phyloP scores from a whole-genome alignment of 2,329 filamentous ascomycete species.

The Madurella mycetomatis region DNA sequence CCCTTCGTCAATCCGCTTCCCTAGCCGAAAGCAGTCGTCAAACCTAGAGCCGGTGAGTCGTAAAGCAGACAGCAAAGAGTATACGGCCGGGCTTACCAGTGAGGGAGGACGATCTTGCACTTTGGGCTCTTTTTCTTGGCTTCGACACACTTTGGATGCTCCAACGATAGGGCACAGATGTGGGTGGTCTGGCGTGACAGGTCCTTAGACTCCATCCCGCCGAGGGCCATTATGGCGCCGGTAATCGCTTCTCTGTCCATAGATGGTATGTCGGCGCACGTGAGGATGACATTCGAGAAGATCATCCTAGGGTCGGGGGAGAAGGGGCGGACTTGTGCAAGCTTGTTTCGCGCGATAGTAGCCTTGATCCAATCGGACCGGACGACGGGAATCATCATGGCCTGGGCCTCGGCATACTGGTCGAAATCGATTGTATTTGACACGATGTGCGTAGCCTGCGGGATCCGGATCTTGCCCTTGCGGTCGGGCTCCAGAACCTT shows the following conservation, averaged over 20 bases:
- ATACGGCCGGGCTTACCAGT: conserved; percentile 56
- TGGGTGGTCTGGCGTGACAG: conserved; percentile 78
- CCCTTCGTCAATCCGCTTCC: conserved; percentile 81
- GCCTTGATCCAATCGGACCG: conserved; percentile 74
- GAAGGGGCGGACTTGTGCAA: conserved; percentile 74
- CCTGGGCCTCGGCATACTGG: conserved; percentile 71
- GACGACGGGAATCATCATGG: conserved; percentile 78
- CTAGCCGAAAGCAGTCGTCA: conserved; percentile 90
- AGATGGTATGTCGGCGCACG: conserved; percentile 76
- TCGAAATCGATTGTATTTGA: conserved; percentile 84
- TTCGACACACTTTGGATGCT: conserved; percentile 65
- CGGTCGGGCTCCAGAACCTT: conserved; percentile 43
- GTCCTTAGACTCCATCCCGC: conserved; percentile 71
- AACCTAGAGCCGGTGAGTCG: conserved; percentile 57
- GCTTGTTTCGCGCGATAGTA: conserved; percentile 64
- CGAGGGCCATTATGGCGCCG: conserved; percentile 83
- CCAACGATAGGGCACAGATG: conserved; percentile 74
- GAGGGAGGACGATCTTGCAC: conserved; percentile 82
- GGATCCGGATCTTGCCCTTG: conserved; percentile 46
- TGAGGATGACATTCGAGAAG: conserved; percentile 78
- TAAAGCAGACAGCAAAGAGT: not conserved
- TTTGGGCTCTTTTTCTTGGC: conserved; percentile 62
- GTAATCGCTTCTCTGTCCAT: conserved; percentile 89
- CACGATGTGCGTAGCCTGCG: conserved; percentile 51
- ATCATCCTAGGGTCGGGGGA: conserved; percentile 90